Base-by-base conservation (phyloP, 768 basidiomycete species). In the Candolleomyces efflorescens region DNA sequence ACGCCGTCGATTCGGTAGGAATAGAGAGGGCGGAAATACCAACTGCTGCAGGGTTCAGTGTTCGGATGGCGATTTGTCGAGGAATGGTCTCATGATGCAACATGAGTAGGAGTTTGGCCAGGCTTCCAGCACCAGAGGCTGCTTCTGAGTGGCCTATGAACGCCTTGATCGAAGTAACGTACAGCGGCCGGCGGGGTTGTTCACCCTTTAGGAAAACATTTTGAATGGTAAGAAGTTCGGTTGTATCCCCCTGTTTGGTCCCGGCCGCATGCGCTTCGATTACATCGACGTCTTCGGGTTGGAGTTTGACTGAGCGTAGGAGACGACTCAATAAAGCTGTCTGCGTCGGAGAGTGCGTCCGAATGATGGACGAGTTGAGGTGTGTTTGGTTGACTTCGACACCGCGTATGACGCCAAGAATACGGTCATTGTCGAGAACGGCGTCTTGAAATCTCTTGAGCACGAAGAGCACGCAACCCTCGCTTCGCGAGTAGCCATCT, bases 191-290 rank as follows among this genome's bases (percentile, higher is more conserved):
- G 56, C 70, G 66, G 2, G 70, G 64, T 45, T 82, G 79, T 46
- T 71, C 68, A 36, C 60, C 60, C 2, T 77, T 44, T 17, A 49
- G 23, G 56, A 90, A 79, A 26, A 85, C 79, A 15, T 67, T 72
- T 37, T 86, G 77, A 57, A 90, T 80, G 49, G 84, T 83, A 58
- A 82, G 79, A 38, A 90, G 63, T 64, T 90, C 90, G 61, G 72
- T 77, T 1, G 82, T 78, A 67, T 90, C 89, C 7, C 89, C 89
- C 1, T 83, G 84, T 63, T 85, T 84, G 0, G 89, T 84, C 0
- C 84, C 90, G 1, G 89, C 87, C 1, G 87, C 89, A 66, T 91
- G 89, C 3, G 87, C 86, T 65, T 92, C 90, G 20, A 87, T 77
- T 22, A 89, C 80, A 59, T 78, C 82, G 53, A 92, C 71, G 2